Evolutionary conservation across 1,284 basidiomycete species (phyloP), one percentile per base, ranked within the genome.

Genomic region (Cryptococcus sp.): DNA sequence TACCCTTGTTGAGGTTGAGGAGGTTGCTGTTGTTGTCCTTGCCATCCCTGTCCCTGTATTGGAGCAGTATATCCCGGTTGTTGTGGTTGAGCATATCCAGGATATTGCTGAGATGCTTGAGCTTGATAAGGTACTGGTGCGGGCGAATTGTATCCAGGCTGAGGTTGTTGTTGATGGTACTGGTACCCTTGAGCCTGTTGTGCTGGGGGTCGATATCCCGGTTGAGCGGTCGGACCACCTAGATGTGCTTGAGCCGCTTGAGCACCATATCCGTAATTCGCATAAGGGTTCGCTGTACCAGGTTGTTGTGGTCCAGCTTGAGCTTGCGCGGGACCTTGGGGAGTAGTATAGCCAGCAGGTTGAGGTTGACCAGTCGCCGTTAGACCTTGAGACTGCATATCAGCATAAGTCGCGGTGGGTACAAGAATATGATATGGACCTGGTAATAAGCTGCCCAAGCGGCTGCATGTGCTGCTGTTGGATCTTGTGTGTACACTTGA

Each of bases 401-500:
- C 47, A 54, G 18, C 23, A 16, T 34, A 21, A 10, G 5, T 31
- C 23, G 11, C 51, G 49, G 50, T 48, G 19, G 28, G 13, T 13
- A 5, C 11, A 37, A 9, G 34, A 22, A 10, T 13, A 19, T 25
- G 37, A 39, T 37, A 58, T 65, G 50, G 22, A 69, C 72, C 66
- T 71, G 69, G 50, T 74, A 74, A 53, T 74, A 74, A 3, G 72
- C 72, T 11, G 70, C 69, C 72, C 72, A 74, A 7, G 72, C 72
- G 2, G 72, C 72, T 1, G 69, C 69, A 50, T 71, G 69, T 19
- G 68, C 68, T 11, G 53, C 57, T 18, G 57, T 55, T 41, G 57
- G 50, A 23, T 56, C 57, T 44, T 48, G 51, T 23, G 31, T 21
- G 55, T 85, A 85, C 71, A 82, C 80, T 21, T 77, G 78, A 31